phyloP scores from a whole-genome alignment of 1,284 basidiomycete species.

The Sparassis latifolia region DNA sequence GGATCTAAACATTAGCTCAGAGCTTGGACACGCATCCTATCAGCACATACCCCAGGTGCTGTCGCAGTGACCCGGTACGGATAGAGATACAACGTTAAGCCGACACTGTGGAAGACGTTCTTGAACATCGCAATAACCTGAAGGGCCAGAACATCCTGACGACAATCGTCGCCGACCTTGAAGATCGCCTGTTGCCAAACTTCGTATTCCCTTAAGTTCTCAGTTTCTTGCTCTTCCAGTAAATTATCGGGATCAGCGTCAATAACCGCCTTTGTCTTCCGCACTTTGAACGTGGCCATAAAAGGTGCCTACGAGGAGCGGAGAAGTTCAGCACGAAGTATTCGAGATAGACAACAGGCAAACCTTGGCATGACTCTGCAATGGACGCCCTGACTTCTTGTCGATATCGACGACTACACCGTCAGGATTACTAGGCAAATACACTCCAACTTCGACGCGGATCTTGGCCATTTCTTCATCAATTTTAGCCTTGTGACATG shows the following conservation, averaged over 20 bases:
- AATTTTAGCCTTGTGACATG: constrained; percentile 77
- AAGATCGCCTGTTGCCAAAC: constrained; percentile 99
- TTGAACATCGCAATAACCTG: constrained; percentile 99
- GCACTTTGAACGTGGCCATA: constrained; percentile 99
- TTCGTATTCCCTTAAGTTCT: constrained; percentile 69
- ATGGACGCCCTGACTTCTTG: constrained; percentile 90
- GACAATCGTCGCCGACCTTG: constrained; percentile 99
- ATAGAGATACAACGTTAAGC: constrained; percentile 88
- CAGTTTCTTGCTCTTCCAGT: constrained; percentile 50
- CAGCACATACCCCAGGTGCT: constrained; percentile 76
- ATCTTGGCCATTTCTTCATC: constrained; percentile 99
- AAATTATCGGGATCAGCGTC: constrained; percentile 62
- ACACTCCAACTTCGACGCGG: constrained; percentile 87
- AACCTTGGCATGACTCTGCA: constrained; percentile 97
- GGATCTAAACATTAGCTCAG: constrained; percentile 5
- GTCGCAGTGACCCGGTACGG: constrained; percentile 98
- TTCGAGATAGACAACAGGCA: not conserved
- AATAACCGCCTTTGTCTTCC: constrained; percentile 67
- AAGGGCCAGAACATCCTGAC: constrained; percentile 94
- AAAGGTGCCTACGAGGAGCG: constrained; percentile 78
- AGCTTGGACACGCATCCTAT: not conserved
- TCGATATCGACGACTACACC: constrained; percentile 95
- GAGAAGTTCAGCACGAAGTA: not conserved
- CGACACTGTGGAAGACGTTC: constrained; percentile 89
- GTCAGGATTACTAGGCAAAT: constrained; percentile 96